These are phyloP conservation scores for Euphorbia celastroides DNA, from an alignment of 441 rosid genomes.

Conservation along the genomic window DNA sequence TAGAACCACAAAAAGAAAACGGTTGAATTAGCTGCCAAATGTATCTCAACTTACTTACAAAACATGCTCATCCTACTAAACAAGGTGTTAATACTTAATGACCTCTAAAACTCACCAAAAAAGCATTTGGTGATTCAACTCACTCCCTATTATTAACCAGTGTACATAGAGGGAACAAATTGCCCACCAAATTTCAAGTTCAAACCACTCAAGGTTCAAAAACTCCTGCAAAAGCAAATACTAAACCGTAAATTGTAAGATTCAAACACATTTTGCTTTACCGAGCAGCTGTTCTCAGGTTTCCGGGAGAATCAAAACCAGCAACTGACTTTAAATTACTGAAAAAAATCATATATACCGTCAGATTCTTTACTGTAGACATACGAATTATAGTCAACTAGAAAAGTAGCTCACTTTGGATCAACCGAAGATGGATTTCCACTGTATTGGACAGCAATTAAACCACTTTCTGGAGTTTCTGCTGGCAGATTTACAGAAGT, in stretches of 20 bases:
- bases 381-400: background rate
- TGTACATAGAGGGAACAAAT: conserved; percentile 24
- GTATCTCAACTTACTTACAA: conserved; percentile 10
- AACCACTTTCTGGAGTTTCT: conserved; percentile 30
- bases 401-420: conserved; percentile 37
- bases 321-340: conserved; percentile 46
- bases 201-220: conserved; percentile 17
- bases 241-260: conserved; percentile 15
- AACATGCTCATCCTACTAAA: background rate
- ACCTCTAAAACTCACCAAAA: background rate
- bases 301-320: conserved; percentile 37
- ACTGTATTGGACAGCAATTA: conserved; percentile 50
- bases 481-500: conserved; percentile 29
- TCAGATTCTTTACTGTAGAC: background rate
- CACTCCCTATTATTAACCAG: conserved; percentile 15
- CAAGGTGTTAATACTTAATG: background rate
- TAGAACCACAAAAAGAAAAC: background rate
- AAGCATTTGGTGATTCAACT: conserved; percentile 24
- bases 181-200: conserved; percentile 19
- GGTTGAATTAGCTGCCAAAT: conserved; percentile 9
- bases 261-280: no score
- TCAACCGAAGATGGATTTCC: conserved; percentile 42
- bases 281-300: conserved; percentile 26
- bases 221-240: conserved; percentile 10
- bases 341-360: conserved; percentile 14